A percentile compares a stretch with the other conserved stretches of the same genome.
Conservation (phyloP, 805 yeast species). For the Yarrowia sp. region DNA sequence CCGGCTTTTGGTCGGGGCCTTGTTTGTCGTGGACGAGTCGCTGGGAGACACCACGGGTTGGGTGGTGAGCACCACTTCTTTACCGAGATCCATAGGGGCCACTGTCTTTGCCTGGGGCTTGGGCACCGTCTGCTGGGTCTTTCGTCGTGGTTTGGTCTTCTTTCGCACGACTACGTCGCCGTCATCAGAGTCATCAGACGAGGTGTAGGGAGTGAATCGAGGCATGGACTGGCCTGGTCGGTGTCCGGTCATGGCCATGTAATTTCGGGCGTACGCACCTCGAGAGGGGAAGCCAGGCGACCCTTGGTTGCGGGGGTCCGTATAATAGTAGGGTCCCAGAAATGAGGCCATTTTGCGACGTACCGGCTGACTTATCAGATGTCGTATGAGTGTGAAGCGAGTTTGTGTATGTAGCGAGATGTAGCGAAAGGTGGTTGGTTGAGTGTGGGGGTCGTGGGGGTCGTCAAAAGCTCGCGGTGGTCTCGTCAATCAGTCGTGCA, state of each 20-base stretch:
- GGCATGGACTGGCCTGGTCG: slow-evolving; percentile 12
- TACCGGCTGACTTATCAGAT: background rate
- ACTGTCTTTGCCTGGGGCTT: background rate
- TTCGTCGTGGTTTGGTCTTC: slow-evolving; percentile 5
- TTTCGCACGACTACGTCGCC: slow-evolving; percentile 4
- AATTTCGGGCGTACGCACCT: slow-evolving; percentile 9
- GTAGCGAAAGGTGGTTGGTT: background rate
- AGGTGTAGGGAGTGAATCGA: slow-evolving; percentile 35
- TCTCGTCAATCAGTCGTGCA: slow-evolving; percentile 8
- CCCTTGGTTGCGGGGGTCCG: slow-evolving; percentile 30
- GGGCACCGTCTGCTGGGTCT: background rate
- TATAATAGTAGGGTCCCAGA: slow-evolving; percentile 28
- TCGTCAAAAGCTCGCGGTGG: background rate
- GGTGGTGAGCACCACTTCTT: slow-evolving; percentile 7
- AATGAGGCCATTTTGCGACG: slow-evolving; percentile 28
- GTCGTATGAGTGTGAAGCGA: background rate
- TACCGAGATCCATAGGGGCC: slow-evolving; percentile 7
- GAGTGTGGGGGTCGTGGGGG: background rate
- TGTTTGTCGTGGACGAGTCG: slow-evolving; percentile 4
- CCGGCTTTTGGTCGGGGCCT: slow-evolving; percentile 2
- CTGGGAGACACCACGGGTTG: background rate
- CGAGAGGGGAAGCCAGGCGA: slow-evolving; percentile 1
- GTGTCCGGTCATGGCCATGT: slow-evolving; percentile 4
- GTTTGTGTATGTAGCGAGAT: background rate
- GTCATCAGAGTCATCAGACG: slow-evolving; percentile 26